These are phyloP conservation scores for Cochlearia excelsa DNA, from an alignment of 345 rosid species.

Conservation along the genomic window DNA sequence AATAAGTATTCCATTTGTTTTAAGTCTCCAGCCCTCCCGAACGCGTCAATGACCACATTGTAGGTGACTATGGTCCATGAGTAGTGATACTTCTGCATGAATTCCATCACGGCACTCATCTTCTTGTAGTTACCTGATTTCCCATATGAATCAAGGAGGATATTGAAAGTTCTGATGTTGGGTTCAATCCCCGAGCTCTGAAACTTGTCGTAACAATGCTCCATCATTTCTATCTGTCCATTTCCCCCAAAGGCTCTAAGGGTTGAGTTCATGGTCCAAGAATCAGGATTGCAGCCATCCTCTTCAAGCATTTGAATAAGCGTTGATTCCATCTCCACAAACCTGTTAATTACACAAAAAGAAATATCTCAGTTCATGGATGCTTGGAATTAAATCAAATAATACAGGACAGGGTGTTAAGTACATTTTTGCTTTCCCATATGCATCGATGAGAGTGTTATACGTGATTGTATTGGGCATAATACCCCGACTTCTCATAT, in stretches of 20 bases:
- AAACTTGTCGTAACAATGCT: constrained; percentile 90
- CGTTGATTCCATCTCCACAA: constrained; percentile 81
- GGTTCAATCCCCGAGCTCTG: constrained; percentile 88
- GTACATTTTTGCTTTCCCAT: constrained; percentile 81
- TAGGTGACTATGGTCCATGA: constrained; percentile 96
- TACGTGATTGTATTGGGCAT: constrained; percentile 74
- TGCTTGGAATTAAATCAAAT: constrained; percentile 7
- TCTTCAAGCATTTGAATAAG: constrained; percentile 74
- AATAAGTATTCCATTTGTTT: constrained; percentile 89
- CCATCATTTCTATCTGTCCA: constrained; percentile 83
- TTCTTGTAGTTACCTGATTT: constrained; percentile 69
- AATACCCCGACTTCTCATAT: constrained; percentile 67
- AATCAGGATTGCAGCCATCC: constrained; percentile 69
- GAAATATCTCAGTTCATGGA: not conserved
- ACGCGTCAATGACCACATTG: constrained; percentile 85
- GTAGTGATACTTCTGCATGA: constrained; percentile 86
- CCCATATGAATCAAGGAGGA: constrained; percentile 82
- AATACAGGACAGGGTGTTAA: not conserved
- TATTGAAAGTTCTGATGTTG: constrained; percentile 78
- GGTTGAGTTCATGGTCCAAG: constrained; percentile 94
- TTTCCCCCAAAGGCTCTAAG: constrained; percentile 81
- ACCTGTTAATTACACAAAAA: constrained; percentile 50
- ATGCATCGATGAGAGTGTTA: constrained; percentile 82
- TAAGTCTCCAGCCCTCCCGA: constrained; percentile 79
- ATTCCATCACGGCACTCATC: constrained; percentile 93